Conservation (phyloP, 257 asterid species). For the Primulina tabacum region DNA sequence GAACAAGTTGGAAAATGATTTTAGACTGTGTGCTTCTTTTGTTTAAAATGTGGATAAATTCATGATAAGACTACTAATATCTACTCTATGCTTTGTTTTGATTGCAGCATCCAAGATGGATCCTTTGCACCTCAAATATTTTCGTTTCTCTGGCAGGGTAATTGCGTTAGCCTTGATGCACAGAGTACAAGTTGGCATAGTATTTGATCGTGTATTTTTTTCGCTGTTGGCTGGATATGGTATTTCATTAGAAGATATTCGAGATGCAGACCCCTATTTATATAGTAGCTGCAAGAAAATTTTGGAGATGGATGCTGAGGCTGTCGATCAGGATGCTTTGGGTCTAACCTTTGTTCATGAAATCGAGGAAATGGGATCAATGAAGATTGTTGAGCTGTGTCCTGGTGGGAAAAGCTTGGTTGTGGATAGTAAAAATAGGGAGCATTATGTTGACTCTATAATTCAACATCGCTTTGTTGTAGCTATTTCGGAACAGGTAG, state of each 20-base stretch:
- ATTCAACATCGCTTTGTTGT: slow-evolving; percentile 67
- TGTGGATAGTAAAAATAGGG: slow-evolving; percentile 78
- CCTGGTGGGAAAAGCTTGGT: slow-evolving; percentile 52
- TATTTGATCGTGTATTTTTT: slow-evolving; percentile 80
- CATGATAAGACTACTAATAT: slow-evolving; percentile 21
- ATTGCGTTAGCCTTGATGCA: slow-evolving; percentile 92
- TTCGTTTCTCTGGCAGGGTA: slow-evolving; percentile 79
- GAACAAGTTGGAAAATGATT: background rate
- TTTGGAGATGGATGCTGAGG: slow-evolving; percentile 81
- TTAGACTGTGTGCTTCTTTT: background rate
- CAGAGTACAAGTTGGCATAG: slow-evolving; percentile 86
- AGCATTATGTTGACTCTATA: slow-evolving; percentile 66
- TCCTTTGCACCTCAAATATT: slow-evolving; percentile 84
- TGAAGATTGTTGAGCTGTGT: slow-evolving; percentile 74
- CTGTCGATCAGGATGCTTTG: slow-evolving; percentile 79
- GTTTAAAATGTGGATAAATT: slow-evolving; percentile 11
- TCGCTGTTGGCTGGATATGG: slow-evolving; percentile 63
- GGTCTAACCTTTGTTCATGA: slow-evolving; percentile 83
- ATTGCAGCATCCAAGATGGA: slow-evolving; percentile 92
- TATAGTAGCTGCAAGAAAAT: slow-evolving; percentile 91
- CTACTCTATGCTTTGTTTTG: slow-evolving; percentile 20
- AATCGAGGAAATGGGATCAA: slow-evolving; percentile 75
- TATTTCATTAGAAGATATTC: slow-evolving; percentile 72
- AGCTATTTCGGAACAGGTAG: slow-evolving; percentile 64
- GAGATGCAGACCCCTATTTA: slow-evolving; percentile 79